These are phyloP conservation scores for Nectriaceae sp. DNA, from an alignment of 2,329 filamentous ascomycete species.

Conservation along the genomic window DNA sequence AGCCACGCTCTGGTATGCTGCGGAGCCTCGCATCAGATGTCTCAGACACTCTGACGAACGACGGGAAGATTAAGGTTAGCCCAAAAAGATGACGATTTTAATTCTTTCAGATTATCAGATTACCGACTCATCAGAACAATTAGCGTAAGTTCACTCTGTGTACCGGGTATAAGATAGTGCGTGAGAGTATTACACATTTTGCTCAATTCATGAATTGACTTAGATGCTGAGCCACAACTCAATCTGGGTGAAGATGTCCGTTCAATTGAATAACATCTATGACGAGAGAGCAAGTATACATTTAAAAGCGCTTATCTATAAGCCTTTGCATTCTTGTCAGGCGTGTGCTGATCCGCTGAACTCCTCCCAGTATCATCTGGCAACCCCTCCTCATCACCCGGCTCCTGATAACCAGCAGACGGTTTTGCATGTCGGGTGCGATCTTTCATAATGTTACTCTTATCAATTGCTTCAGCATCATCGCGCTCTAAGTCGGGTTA, in stretches of 20 bases:
- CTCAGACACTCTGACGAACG: background rate
- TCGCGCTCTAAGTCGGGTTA: constrained; percentile 29
- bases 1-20: background rate
- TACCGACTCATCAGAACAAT: too few species aligned
- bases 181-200: too few species aligned
- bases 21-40: background rate
- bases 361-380: constrained; percentile 5
- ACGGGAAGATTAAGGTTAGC: background rate
- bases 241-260: too few species aligned
- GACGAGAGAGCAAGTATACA: background rate
- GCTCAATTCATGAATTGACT: too few species aligned
- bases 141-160: too few species aligned
- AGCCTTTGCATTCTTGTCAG: background rate
- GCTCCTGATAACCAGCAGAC: constrained; percentile 31
- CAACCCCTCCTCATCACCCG: constrained; percentile 31
- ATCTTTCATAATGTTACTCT: constrained; percentile 37
- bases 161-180: too few species aligned
- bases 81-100: too few species aligned
- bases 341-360: background rate
- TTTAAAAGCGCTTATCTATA: background rate
- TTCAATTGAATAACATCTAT: too few species aligned
- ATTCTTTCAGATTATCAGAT: too few species aligned
- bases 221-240: too few species aligned
- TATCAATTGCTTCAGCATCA: constrained; percentile 40
- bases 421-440: constrained; percentile 36